Evolutionary conservation across 164 flowering plant genomes (phyloP).

Genomic region (Magnolia changhungtana): DNA sequence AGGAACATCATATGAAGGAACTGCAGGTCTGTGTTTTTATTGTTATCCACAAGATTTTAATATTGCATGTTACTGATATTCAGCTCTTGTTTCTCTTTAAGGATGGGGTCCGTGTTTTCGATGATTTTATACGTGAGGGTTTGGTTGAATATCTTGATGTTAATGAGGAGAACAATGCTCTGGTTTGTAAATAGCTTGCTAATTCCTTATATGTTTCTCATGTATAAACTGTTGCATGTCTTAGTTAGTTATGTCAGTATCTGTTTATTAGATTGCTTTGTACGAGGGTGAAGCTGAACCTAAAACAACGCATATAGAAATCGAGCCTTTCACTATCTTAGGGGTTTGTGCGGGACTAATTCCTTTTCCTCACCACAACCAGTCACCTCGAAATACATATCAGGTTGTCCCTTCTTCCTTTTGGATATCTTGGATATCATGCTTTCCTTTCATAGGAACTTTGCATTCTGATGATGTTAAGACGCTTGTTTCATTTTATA

Average conservation of each 20-base stretch:
- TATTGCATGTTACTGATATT: background rate
- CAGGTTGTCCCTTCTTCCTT: constrained; percentile 50
- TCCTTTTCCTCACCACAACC: constrained; percentile 96
- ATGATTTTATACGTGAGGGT: constrained; percentile 83
- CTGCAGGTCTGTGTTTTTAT: constrained; percentile 47
- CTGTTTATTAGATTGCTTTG: constrained; percentile 62
- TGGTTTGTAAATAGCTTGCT: constrained; percentile 48
- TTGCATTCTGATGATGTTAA: constrained; percentile 3
- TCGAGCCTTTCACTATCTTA: constrained; percentile 93
- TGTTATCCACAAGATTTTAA: background rate
- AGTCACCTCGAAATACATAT: constrained; percentile 98
- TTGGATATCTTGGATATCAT: background rate
- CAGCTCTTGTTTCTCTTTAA: constrained; percentile 18
- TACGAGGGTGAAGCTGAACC: constrained; percentile 72
- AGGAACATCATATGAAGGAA: constrained; percentile 89
- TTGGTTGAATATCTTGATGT: constrained; percentile 97
- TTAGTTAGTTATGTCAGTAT: background rate
- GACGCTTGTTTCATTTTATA: constrained; percentile 16
- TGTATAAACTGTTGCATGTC: background rate
- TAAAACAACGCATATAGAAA: constrained; percentile 89
- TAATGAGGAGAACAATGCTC: constrained; percentile 94
- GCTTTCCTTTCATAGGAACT: background rate
- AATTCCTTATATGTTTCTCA: background rate
- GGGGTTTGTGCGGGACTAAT: constrained; percentile 92
- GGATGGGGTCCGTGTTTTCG: constrained; percentile 88